Evolutionary conservation across 345 rosid genomes (phyloP), one percentile per base, ranked within the genome.

Genomic region (Tarenaya hassleriana): DNA sequence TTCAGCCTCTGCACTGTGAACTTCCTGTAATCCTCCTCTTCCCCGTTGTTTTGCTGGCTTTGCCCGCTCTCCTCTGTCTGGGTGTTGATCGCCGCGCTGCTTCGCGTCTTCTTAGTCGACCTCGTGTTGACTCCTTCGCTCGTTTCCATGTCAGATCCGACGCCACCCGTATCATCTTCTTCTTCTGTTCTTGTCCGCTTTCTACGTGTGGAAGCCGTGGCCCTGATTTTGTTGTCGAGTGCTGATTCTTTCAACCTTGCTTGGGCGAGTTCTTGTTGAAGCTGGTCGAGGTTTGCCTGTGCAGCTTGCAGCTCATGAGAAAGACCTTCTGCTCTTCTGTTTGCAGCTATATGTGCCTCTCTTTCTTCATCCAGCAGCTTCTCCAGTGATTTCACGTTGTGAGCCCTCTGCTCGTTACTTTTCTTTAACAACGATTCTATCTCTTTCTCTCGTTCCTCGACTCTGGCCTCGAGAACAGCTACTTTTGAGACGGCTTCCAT

Each of bases 361-460:
- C 97, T 82, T 64, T 94, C 99, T 39, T 73, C 77, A 51, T 88
- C 95, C 63, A 94, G 66, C 37, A 88, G 92, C 59, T 77, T 74
- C 61, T 88, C 76, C 55, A 94, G 94, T 16, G 70, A 81, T 69
- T 88, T 73, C 15, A 94, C 99, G 8, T 82, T 83, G 62, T 59
- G 75, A 7, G 95, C 77, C 55, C 97, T 82, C 67, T 86, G 87
- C 65, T 72, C 84, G 57, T 88, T 88, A 67, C 86, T 88, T 49
- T 61, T 59, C 62, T 75, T 79, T 75, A 94, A 49, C 43, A 88
- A 68, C 1, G 73, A 78, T 61, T 83, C 97, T n/a, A 94, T 88
- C 73, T 94, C 97, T 71, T 74, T 84, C 78, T 88, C 96, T 63
- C 97, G 71, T 70, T 88, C 95, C 65, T 79, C 89, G 13, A 94